A percentile compares a stretch with the other conserved stretches of the same genome.
Conservation (phyloP, 2,329 filamentous ascomycete species). For the Xylariales sp. region DNA sequence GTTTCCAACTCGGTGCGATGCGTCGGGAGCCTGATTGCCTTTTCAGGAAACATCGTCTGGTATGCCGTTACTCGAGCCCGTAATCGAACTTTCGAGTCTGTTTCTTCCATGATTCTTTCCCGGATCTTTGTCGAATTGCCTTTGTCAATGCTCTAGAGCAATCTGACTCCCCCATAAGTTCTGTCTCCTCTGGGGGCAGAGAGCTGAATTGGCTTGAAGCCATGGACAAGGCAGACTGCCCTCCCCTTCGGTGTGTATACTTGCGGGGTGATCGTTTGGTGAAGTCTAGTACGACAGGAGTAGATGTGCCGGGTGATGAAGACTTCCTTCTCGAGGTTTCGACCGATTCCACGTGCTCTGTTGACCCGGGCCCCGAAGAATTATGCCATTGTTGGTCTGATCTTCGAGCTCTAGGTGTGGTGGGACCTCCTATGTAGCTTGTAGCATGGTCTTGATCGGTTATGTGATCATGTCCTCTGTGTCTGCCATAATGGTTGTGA, state of each 20-base stretch:
- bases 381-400: background rate
- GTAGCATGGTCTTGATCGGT: background rate
- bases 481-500: background rate
- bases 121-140: slow-evolving; percentile 3
- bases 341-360: background rate
- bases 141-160: background rate
- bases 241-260: slow-evolving; percentile 2
- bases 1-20: too few species aligned
- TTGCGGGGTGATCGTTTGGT: background rate
- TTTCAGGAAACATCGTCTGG: too few species aligned
- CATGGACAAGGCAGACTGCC: background rate
- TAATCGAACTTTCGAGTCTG: background rate
- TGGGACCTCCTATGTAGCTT: background rate
- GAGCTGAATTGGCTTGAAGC: background rate
- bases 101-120: background rate
- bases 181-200: background rate
- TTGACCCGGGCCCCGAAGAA: background rate
- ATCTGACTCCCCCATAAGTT: background rate
- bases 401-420: background rate
- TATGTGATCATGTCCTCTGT: background rate
- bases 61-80: background rate
- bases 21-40: background rate
- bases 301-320: background rate
- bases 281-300: background rate
- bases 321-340: background rate